Evolutionary conservation across 345 rosid genomes (phyloP).

Genomic region (Litchi chinensis): DNA sequence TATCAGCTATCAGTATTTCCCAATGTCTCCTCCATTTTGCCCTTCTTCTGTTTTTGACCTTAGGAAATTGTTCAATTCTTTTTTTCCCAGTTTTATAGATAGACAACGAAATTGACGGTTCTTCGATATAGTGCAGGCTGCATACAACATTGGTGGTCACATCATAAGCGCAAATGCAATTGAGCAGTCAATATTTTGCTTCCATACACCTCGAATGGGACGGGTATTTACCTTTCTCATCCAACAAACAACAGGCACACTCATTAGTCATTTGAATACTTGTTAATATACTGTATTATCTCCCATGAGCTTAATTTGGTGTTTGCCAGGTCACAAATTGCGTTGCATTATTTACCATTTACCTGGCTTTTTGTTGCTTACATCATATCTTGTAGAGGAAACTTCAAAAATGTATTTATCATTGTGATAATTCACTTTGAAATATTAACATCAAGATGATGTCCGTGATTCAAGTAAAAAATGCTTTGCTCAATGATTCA

Average conservation of each 20-base stretch:
- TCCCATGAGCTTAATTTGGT: not conserved
- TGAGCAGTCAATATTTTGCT: conserved; percentile 78
- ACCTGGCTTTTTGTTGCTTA: not conserved
- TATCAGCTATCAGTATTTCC: not conserved
- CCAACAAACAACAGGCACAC: not conserved
- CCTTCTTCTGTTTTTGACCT: not conserved
- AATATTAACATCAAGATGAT: not conserved
- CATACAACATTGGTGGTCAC: conserved; percentile 84
- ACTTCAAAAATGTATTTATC: too few relatives aligned
- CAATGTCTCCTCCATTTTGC: not conserved
- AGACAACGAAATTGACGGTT: conserved; percentile 31
- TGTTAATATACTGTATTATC: not conserved
- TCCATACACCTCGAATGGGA: conserved; percentile 70
- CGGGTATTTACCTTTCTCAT: conserved; percentile 49
- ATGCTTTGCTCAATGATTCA: not conserved
- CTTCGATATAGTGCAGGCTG: conserved; percentile 75
- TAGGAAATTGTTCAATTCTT: conserved; percentile 7
- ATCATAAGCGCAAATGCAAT: conserved; percentile 79
- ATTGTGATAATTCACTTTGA: not conserved
- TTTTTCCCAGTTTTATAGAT: not conserved
- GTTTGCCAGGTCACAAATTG: not conserved
- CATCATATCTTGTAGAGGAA: not conserved
- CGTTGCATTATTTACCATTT: not conserved
- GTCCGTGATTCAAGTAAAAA: not conserved
- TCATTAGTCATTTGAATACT: not conserved